Base-by-base conservation (phyloP, 2,329 filamentous ascomycete species). In the Apiospora saccharicola region DNA sequence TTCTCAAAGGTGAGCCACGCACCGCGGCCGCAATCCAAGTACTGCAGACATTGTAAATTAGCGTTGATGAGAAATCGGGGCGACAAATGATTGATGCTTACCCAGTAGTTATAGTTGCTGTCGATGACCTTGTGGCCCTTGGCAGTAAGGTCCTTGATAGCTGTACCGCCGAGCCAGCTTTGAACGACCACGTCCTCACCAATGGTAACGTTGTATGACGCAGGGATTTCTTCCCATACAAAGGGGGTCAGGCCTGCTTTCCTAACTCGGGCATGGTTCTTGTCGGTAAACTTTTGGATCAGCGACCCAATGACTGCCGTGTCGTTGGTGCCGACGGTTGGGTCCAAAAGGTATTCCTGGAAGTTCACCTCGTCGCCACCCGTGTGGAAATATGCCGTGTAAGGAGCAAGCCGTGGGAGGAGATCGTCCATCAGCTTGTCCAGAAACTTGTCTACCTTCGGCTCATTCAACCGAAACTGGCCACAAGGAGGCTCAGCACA, bases 221-320 rank as follows among this genome's bases (percentile, higher is more conserved):
- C 85, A 0, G 94, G 85, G 87, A 96, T 94, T 81, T 97, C 95
- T 81, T 98, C 94, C 95, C 95, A 97, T 0, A 95, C 93, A 30
- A 97, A 85, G 0, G 94, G 94, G 6, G 87, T 89, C 70, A 97
- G 83, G 5, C 92, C 92, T 7, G 88, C 86, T 61, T 87, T 83
- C 67, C 90, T 85, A 53, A 96, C 86, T 67, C 91, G 89, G 43
- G 82, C 85, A 80, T 95, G 93, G 77, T 91, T 91, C 75, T 88
- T 87, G 80, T 93, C 89, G 74, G 97, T 85, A 79, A 97, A 94
- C 72, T 87, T 89, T 80, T 97, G 94, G 80, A 98, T 87, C 30
- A 96, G 86, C 1, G 94, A 93, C 78, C 90, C 87, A 49, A 97
- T 84, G 19, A 96, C 87, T 0, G 84, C 81, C 0, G 86, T 84